These are phyloP conservation scores for Suhomyces terraborum DNA, from an alignment of 1,139 yeast genomes.

Conservation along the genomic window DNA sequence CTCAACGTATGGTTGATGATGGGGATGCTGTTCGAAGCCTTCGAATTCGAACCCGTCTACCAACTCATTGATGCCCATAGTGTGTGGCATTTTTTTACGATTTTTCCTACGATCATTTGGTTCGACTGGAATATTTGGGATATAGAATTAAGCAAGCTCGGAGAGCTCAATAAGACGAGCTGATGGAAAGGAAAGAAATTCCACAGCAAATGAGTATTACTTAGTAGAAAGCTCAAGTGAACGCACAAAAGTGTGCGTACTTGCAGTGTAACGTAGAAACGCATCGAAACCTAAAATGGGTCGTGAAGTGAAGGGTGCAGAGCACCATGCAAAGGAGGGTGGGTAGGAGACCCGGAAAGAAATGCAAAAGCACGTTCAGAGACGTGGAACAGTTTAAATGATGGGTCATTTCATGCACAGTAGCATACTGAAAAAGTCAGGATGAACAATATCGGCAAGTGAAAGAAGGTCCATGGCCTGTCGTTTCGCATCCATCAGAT, in stretches of 20 bases:
- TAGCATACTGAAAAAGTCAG: too few species aligned
- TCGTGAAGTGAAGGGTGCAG: conserved; percentile 6
- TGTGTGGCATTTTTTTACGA: conserved; percentile 48
- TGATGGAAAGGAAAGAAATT: conserved; percentile 4
- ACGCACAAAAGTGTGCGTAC: too few species aligned
- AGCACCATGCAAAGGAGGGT: conserved; percentile 1
- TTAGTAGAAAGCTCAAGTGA: too few species aligned
- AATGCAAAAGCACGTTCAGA: background rate
- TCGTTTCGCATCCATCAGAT: background rate
- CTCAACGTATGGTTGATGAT: conserved; percentile 37
- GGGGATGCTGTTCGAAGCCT: conserved; percentile 42
- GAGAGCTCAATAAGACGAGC: conserved; percentile 15
- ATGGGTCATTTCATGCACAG: too few species aligned
- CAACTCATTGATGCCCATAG: conserved; percentile 46
- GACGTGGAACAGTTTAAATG: background rate
- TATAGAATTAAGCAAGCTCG: conserved; percentile 35
- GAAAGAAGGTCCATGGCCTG: too few species aligned
- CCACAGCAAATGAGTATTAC: background rate
- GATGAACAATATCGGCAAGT: too few species aligned
- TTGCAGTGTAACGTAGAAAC: too few species aligned
- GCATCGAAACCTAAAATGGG: conserved; percentile 1
- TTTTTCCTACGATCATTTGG: conserved; percentile 47
- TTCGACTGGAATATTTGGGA: conserved; percentile 56
- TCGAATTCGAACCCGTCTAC: conserved; percentile 39
- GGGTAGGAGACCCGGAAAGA: background rate